Percentiles rank a stretch among this genome's conserved stretches.
Conservation (phyloP, 352 stramenopile genomes). For the Globisporangium alternatum region DNA sequence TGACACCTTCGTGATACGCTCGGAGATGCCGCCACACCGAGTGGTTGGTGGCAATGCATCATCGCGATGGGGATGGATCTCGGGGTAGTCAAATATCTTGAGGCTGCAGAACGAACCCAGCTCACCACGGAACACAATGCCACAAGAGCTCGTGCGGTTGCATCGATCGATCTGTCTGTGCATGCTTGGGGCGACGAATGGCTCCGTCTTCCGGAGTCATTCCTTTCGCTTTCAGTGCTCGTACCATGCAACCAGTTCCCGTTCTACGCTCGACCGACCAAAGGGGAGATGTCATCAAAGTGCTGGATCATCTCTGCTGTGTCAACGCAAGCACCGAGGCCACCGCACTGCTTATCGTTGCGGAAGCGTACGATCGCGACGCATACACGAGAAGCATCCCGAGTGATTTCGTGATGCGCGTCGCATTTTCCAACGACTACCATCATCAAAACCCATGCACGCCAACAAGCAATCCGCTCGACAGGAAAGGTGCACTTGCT, state of each 20-base stretch:
- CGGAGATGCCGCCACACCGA: not conserved
- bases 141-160: not conserved
- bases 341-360: not conserved
- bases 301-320: conserved; percentile 8
- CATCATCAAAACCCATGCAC: not conserved
- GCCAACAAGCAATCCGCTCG: not conserved
- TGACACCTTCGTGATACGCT: not conserved
- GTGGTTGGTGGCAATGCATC: not conserved
- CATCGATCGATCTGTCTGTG: not conserved
- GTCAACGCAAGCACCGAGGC: not conserved
- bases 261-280: not conserved
- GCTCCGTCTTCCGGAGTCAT: not conserved
- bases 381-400: not conserved
- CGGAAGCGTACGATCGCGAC: not conserved
- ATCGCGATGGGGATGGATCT: not conserved
- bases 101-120: not conserved
- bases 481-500: conserved; percentile 3
- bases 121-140: not conserved
- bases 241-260: not conserved
- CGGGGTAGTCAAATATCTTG: not conserved
- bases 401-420: not conserved
- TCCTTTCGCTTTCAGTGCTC: not conserved
- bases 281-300: not conserved
- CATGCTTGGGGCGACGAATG: not conserved
- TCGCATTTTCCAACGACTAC: not conserved